Conservation (phyloP, 2,329 filamentous ascomycete genomes). For the Penicillium sp. region DNA sequence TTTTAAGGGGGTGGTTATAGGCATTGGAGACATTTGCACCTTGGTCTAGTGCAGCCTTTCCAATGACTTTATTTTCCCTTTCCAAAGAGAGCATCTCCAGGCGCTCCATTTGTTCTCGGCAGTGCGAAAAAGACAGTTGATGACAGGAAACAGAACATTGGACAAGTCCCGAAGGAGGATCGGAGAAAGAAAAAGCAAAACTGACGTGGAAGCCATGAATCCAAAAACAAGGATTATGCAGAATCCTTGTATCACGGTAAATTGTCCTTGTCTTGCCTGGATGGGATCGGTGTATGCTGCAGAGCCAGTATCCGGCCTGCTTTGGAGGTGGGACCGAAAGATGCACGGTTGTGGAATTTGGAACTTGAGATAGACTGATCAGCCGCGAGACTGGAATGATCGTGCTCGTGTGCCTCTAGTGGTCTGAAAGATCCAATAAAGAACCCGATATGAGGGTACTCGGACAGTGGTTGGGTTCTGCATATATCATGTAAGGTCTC, state of each 20-base stretch:
- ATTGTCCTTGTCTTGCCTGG: neutral
- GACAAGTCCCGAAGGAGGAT: neutral
- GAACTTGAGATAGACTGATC: slow-evolving; percentile 1
- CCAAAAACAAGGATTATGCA: neutral
- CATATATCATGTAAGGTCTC: neutral
- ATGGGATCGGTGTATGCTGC: neutral
- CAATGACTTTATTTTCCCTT: neutral
- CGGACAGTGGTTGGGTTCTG: neutral
- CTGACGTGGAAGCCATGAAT: neutral
- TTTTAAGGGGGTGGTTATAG: neutral
- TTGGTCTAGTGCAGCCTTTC: neutral
- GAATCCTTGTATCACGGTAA: neutral
- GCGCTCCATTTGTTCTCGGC: slow-evolving; percentile 1
- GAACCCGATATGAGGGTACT: neutral
- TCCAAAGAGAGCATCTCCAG: slow-evolving; percentile 3
- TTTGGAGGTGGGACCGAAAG: neutral
- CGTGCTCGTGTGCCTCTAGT: neutral
- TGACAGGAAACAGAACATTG: neutral
- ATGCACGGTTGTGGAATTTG: slow-evolving; percentile 5
- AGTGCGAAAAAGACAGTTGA: neutral
- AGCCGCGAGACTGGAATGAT: neutral
- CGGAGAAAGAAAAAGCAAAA: slow-evolving; percentile 9
- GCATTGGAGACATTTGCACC: neutral
- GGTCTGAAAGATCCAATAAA: neutral
- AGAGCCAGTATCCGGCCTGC: neutral